Percentiles rank a stretch among this genome's conserved stretches.
phyloP scores from a whole-genome alignment of 768 basidiomycete genomes.

The Lentinula sp. region DNA sequence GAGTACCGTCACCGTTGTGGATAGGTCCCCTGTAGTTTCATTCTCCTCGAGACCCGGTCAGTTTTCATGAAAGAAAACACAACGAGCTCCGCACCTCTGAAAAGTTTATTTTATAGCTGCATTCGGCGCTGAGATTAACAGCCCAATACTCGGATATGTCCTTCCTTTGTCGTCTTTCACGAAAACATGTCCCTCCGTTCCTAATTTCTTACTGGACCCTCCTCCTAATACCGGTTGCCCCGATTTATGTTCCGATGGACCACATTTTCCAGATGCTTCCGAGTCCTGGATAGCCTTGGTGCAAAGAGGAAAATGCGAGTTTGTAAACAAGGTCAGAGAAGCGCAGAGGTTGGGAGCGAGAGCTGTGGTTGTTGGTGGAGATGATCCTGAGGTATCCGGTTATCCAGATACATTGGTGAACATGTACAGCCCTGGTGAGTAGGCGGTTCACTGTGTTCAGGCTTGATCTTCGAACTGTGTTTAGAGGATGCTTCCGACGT shows the following conservation, averaged over 20 bases:
- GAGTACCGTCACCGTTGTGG: conserved; percentile 70
- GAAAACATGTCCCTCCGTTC: conserved; percentile 37
- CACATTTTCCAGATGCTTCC: conserved; percentile 47
- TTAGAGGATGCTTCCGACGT: conserved; percentile 84
- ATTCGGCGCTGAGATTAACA: conserved; percentile 68
- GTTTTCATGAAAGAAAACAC: conserved; percentile 6
- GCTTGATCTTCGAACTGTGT: background rate
- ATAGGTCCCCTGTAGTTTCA: conserved; percentile 63
- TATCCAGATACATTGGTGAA: conserved; percentile 75
- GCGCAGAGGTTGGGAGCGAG: conserved; percentile 72
- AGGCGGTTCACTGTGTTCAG: background rate
- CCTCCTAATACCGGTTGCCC: conserved; percentile 61
- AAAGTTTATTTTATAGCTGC: conserved; percentile 39
- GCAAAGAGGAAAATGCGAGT: conserved; percentile 85
- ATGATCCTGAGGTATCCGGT: conserved; percentile 52
- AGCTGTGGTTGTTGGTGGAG: conserved; percentile 90
- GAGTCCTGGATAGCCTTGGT: conserved; percentile 90
- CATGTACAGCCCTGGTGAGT: conserved; percentile 87
- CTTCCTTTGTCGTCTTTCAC: conserved; percentile 67
- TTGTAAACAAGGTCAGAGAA: conserved; percentile 80
- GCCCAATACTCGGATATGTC: conserved; percentile 66
- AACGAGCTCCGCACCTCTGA: background rate
- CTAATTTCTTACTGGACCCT: conserved; percentile 10
- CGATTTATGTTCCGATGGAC: conserved; percentile 51
- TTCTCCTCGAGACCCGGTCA: conserved; percentile 63